phyloP scores from a whole-genome alignment of 2,329 filamentous ascomycete species.

The Talaromyces sp. region DNA sequence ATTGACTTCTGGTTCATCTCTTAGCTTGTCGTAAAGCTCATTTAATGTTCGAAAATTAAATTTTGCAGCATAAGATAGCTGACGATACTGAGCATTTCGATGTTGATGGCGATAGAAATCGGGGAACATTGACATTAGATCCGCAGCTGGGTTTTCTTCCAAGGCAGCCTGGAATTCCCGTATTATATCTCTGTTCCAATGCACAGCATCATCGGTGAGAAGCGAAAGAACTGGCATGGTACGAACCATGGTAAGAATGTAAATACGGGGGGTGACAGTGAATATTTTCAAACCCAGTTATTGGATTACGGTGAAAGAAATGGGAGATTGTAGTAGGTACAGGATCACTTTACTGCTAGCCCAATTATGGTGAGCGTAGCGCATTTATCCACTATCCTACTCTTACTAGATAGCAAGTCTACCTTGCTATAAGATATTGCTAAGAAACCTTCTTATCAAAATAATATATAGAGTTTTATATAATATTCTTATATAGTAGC shows the following conservation, averaged over 20 bases:
- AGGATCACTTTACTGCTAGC: no score
- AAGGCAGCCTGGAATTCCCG: conserved; percentile 20
- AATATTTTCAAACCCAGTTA: no score
- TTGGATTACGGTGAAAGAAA: no score
- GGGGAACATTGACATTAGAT: conserved; percentile 25
- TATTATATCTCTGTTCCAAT: conserved; percentile 26
- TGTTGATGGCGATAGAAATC: conserved; percentile 23
- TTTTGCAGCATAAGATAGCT: conserved; percentile 20
- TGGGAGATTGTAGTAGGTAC: no score
- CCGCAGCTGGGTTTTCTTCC: conserved; percentile 9
- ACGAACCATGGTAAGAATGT: not conserved
- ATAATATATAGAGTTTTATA: no score
- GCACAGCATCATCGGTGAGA: conserved; percentile 19
- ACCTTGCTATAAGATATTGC: no score
- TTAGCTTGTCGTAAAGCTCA: conserved; percentile 19
- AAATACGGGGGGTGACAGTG: no score
- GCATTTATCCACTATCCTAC: no score
- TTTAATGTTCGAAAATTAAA: conserved; percentile 23
- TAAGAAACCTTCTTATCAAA: no score
- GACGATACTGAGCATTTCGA: conserved; percentile 15
- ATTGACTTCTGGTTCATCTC: conserved; percentile 22
- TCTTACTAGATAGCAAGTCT: no score
- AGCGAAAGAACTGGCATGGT: conserved; percentile 14
- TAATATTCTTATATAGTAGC: no score
- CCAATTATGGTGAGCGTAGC: no score